These are phyloP conservation scores for Neurospora sp. DNA, from an alignment of 495 filamentous ascomycete species.

Conservation along the genomic window DNA sequence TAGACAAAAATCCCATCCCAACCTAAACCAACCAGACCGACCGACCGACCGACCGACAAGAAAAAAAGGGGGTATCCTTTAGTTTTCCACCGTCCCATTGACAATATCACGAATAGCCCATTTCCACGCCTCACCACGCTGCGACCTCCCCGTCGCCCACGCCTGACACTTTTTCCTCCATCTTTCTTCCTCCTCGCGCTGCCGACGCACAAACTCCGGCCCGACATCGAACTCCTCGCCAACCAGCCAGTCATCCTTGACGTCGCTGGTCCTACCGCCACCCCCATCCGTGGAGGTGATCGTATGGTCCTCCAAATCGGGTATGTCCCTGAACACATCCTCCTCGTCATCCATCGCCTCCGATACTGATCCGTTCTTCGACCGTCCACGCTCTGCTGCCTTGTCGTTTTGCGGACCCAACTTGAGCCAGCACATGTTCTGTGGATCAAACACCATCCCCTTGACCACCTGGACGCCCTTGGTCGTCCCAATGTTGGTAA, in stretches of 20 bases:
- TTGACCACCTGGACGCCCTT: conserved; percentile 82
- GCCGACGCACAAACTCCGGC: conserved; percentile 81
- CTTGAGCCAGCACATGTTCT: conserved; percentile 92
- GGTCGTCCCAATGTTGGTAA: conserved; percentile 69
- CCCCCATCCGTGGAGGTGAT: conserved; percentile 29
- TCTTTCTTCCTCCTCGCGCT: conserved; percentile 80
- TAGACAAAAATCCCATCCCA: background rate
- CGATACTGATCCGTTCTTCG: conserved; percentile 15
- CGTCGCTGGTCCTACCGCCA: conserved; percentile 36
- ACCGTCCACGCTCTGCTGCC: background rate
- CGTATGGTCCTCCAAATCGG: conserved; percentile 41
- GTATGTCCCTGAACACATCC: conserved; percentile 45
- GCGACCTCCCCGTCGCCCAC: conserved; percentile 48
- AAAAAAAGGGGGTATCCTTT: background rate
- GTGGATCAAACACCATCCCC: conserved; percentile 95
- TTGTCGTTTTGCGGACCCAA: conserved; percentile 34
- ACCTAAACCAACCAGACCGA: background rate
- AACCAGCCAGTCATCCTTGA: conserved; percentile 70
- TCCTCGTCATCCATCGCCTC: conserved; percentile 59
- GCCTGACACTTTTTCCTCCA: conserved; percentile 77
- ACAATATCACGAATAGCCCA: conserved; percentile 42
- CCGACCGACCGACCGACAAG: background rate
- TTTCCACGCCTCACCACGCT: conserved; percentile 36
- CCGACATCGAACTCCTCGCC: conserved; percentile 97
- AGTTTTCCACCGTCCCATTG: conserved; percentile 16